Evolutionary conservation across 768 basidiomycete species (phyloP).

Genomic region (Suillus bovinus): DNA sequence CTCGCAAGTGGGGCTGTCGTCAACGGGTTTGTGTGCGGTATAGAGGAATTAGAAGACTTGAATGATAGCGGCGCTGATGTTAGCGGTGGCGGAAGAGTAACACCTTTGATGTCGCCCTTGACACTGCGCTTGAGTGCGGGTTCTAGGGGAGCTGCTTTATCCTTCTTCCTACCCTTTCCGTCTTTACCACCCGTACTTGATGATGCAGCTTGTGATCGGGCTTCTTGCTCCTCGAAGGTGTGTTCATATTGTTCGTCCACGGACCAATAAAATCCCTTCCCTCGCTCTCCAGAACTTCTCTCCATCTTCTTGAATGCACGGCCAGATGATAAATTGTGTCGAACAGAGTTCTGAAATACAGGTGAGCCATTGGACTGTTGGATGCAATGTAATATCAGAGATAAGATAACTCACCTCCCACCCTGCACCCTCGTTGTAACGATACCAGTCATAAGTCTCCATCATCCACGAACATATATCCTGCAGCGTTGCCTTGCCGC

Average conservation of each 20-base stretch:
- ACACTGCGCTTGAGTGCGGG: slow-evolving; percentile 71
- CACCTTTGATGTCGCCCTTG: slow-evolving; percentile 60
- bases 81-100: slow-evolving; percentile 64
- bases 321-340: slow-evolving; percentile 92
- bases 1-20: slow-evolving; percentile 12
- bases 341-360: slow-evolving; percentile 77
- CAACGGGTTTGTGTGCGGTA: slow-evolving; percentile 6
- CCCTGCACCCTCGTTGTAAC: slow-evolving; percentile 74
- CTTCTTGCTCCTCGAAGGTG: slow-evolving; percentile 70
- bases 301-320: slow-evolving; percentile 92
- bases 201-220: slow-evolving; percentile 38
- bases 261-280: slow-evolving; percentile 94
- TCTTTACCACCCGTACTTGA: slow-evolving; percentile 37
- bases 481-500: slow-evolving; percentile 85
- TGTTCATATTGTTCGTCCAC: slow-evolving; percentile 75
- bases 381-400: background rate
- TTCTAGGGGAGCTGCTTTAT: slow-evolving; percentile 52
- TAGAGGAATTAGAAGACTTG: slow-evolving; percentile 9
- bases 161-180: slow-evolving; percentile 54
- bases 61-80: slow-evolving; percentile 59
- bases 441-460: slow-evolving; percentile 88
- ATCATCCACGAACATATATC: slow-evolving; percentile 93
- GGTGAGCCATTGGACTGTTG: background rate
- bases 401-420: slow-evolving; percentile 75
- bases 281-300: slow-evolving; percentile 78